These are phyloP conservation scores for Nemania sp. DNA, from an alignment of 2,329 filamentous ascomycete species.

Conservation along the genomic window DNA sequence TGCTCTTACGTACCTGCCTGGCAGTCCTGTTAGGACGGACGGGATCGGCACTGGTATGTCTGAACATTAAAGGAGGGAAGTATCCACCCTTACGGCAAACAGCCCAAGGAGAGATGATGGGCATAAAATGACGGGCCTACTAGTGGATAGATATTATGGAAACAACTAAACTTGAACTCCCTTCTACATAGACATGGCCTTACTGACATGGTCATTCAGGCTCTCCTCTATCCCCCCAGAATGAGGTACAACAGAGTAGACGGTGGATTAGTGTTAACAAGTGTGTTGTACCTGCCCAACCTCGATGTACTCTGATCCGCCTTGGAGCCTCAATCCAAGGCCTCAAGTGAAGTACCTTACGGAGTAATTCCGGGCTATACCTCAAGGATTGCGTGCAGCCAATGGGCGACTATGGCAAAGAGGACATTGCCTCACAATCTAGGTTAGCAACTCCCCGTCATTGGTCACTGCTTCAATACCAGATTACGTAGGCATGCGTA, in stretches of 20 bases:
- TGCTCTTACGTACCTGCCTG: slow-evolving; percentile 4
- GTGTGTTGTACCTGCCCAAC: no score
- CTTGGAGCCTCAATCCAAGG: background rate
- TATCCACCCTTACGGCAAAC: no score
- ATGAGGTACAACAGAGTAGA: no score
- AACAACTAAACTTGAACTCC: no score
- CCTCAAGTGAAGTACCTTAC: slow-evolving; percentile 23
- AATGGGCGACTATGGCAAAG: slow-evolving; percentile 8
- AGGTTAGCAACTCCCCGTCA: slow-evolving; percentile 10
- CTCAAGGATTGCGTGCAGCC: slow-evolving; percentile 6
- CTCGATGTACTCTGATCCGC: background rate
- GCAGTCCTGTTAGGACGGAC: background rate
- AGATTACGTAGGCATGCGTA: slow-evolving; percentile 16
- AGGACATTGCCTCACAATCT: slow-evolving; percentile 9
- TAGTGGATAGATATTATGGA: background rate
- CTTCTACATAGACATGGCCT: no score
- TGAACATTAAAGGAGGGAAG: slow-evolving; percentile 7
- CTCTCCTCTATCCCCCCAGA: no score
- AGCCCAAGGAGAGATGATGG: background rate
- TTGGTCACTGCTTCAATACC: slow-evolving; percentile 14
- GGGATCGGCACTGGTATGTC: no score
- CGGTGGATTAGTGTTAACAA: no score
- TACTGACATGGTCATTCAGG: no score
- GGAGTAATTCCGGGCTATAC: slow-evolving; percentile 15
- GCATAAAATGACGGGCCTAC: background rate